phyloP scores from a whole-genome alignment of 257 asterid species.

The Lavandula angustifolia region DNA sequence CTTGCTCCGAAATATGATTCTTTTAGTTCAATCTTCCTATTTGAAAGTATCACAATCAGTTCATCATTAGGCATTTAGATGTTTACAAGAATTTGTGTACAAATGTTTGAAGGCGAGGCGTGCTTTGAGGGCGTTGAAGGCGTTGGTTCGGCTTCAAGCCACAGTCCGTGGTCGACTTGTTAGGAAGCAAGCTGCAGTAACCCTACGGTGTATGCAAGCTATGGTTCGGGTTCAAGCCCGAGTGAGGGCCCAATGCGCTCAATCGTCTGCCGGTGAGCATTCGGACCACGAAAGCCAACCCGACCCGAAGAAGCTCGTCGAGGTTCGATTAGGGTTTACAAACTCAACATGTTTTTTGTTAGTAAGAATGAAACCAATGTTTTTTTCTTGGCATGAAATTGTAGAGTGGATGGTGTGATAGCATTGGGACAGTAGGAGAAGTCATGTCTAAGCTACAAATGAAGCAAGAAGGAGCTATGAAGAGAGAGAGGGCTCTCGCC shows the following conservation, averaged over 20 bases:
- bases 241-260: slow-evolving; percentile 62
- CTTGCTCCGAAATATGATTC: neutral
- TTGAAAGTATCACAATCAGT: too few species aligned
- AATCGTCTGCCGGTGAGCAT: slow-evolving; percentile 39
- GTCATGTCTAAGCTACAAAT: slow-evolving; percentile 71
- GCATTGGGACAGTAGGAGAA: slow-evolving; percentile 68
- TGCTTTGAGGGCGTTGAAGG: slow-evolving; percentile 84
- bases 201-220: slow-evolving; percentile 89
- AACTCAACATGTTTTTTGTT: neutral
- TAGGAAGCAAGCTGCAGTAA: slow-evolving; percentile 82
- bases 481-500: slow-evolving; percentile 81
- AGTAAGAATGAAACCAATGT: neutral
- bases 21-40: too few species aligned
- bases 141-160: slow-evolving; percentile 91
- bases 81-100: neutral
- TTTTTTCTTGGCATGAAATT: neutral
- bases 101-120: slow-evolving; percentile 66
- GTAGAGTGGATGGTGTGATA: slow-evolving; percentile 87
- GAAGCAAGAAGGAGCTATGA: slow-evolving; percentile 84
- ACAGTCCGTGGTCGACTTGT: slow-evolving; percentile 82
- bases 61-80: too few species aligned
- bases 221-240: slow-evolving; percentile 83
- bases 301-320: slow-evolving; percentile 56
- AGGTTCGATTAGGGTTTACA: slow-evolving; percentile 43
- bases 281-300: slow-evolving; percentile 24